Evolutionary conservation across 345 rosid species (phyloP).

Genomic region (Sonneratia caseolaris): DNA sequence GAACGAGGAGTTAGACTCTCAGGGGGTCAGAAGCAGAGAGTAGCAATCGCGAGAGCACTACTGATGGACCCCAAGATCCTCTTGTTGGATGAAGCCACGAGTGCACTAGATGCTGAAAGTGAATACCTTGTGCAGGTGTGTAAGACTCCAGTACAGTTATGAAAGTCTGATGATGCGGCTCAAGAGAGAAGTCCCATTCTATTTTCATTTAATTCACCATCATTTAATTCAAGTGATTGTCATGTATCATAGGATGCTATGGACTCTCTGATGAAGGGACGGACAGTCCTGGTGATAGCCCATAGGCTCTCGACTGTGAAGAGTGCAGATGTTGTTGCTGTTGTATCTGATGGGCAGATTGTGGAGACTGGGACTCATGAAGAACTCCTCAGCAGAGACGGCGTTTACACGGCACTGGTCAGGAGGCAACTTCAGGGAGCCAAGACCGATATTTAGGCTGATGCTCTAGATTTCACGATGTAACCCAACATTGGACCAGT

Average conservation of each 20-base stretch:
- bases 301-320: conserved; percentile 75
- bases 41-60: conserved; percentile 87
- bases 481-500: background rate
- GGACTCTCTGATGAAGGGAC: conserved; percentile 86
- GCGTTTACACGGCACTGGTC: conserved; percentile 59
- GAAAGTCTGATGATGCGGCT: too few relatives aligned
- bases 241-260: conserved; percentile 63
- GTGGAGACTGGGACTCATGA: conserved; percentile 51
- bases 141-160: background rate
- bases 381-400: conserved; percentile 40
- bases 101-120: conserved; percentile 93
- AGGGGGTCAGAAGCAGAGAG: conserved; percentile 90
- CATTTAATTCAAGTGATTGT: background rate
- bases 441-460: background rate
- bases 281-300: conserved; percentile 92
- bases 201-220: background rate
- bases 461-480: background rate
- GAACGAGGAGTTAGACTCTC: conserved; percentile 87
- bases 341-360: conserved; percentile 75
- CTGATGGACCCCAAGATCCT: conserved; percentile 76
- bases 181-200: background rate
- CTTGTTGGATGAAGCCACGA: conserved; percentile 88
- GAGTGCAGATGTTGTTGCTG: conserved; percentile 76
- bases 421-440: conserved; percentile 49
- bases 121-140: conserved; percentile 86